Evolutionary conservation across 805 yeast genomes (phyloP).

Genomic region (Saturnispora kantuleensis): DNA sequence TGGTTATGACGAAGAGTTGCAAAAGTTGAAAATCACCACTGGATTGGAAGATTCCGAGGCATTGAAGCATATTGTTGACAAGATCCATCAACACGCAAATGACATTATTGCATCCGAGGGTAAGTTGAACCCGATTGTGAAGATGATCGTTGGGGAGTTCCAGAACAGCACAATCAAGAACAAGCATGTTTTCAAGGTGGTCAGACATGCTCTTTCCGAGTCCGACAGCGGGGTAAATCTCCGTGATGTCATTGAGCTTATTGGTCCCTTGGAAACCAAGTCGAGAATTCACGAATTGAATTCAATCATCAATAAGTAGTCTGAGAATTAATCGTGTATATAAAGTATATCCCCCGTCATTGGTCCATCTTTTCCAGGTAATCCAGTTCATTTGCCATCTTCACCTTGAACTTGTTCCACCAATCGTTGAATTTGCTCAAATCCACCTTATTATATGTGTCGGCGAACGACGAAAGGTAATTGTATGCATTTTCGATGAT

Average conservation of each 20-base stretch:
- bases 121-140: conserved; percentile 4
- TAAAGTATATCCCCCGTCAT: conserved; percentile 11
- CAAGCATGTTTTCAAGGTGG: conserved; percentile 41
- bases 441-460: conserved; percentile 68
- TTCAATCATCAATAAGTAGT: conserved; percentile 1
- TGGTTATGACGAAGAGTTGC: not conserved
- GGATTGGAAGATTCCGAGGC: conserved; percentile 1
- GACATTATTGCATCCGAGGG: conserved; percentile 5
- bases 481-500: conserved; percentile 91
- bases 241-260: conserved; percentile 42
- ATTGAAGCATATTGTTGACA: conserved; percentile 2
- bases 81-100: not conserved
- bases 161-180: conserved; percentile 16
- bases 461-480: conserved; percentile 80
- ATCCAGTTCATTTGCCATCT: conserved; percentile 70
- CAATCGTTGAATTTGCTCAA: conserved; percentile 83
- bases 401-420: conserved; percentile 86
- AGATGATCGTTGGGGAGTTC: conserved; percentile 3
- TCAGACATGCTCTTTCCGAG: conserved; percentile 65
- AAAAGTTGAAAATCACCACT: not conserved
- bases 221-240: conserved; percentile 61
- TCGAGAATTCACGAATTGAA: conserved; percentile 18
- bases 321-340: not conserved
- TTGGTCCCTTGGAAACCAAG: conserved; percentile 37
- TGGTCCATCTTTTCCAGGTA: conserved; percentile 44